These are phyloP conservation scores for Serendipita indica DNA, from an alignment of 768 basidiomycete genomes.

Conservation along the genomic window DNA sequence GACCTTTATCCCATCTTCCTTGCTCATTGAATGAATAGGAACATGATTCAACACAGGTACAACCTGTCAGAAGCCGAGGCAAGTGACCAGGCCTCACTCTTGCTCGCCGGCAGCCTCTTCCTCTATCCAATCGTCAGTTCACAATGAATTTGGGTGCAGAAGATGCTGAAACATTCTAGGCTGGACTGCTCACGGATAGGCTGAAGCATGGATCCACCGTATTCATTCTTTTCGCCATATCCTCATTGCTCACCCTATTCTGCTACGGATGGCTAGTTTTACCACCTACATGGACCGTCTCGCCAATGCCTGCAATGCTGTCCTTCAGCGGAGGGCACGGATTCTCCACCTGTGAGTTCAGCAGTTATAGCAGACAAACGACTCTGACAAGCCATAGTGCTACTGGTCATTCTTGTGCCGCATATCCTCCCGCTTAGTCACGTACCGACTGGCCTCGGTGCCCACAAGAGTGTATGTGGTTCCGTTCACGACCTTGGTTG, in stretches of 20 bases:
- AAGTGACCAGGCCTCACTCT: constrained; percentile 50
- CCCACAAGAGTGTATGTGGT: constrained; percentile 55
- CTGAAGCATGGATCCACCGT: constrained; percentile 43
- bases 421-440: constrained; percentile 54
- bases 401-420: constrained; percentile 62
- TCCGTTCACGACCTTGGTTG: background rate
- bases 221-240: constrained; percentile 39
- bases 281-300: constrained; percentile 41
- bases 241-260: constrained; percentile 43
- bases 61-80: constrained; percentile 43
- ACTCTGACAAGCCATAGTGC: constrained; percentile 28
- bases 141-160: too few relatives aligned
- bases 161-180: constrained; percentile 26
- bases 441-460: constrained; percentile 62
- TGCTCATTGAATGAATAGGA: constrained; percentile 27
- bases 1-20: background rate
- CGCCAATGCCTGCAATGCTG: constrained; percentile 45
- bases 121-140: constrained; percentile 51
- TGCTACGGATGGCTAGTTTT: constrained; percentile 54
- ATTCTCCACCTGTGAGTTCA: constrained; percentile 46
- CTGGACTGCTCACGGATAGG: constrained; percentile 50
- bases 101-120: constrained; percentile 51
- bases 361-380: background rate
- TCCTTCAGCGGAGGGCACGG: constrained; percentile 56
- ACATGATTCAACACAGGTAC: constrained; percentile 58